phyloP scores from a whole-genome alignment of 140 eudicot species.

The Oenanthe javanica region DNA sequence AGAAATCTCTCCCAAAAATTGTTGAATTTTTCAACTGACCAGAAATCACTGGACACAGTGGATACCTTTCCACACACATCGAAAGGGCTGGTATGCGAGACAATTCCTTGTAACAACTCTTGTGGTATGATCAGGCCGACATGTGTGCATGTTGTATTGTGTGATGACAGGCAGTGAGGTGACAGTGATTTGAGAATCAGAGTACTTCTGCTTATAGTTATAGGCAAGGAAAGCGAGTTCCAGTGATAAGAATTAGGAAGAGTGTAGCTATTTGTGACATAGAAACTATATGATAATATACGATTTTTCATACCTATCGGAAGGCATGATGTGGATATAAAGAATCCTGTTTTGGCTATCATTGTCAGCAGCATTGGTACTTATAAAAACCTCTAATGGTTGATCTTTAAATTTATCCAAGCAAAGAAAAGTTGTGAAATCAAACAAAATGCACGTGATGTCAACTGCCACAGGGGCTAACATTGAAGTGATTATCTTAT shows the following conservation, averaged over 20 bases:
- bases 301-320: not conserved
- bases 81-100: not conserved
- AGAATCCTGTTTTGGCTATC: not conserved
- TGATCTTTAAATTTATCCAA: not conserved
- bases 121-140: not conserved
- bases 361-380: not conserved
- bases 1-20: not conserved
- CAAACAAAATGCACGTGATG: not conserved
- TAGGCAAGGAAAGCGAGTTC: not conserved
- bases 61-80: not conserved
- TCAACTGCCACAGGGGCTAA: not conserved
- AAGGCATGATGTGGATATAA: not conserved
- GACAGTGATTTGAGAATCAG: not conserved
- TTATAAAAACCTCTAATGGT: not conserved
- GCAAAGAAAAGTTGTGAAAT: not conserved
- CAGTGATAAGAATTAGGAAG: not conserved
- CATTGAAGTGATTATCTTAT: not conserved
- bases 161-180: not conserved
- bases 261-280: not conserved
- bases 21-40: not conserved
- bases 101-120: not conserved
- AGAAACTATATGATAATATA: not conserved
- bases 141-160: not conserved
- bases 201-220: not conserved
- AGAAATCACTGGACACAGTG: not conserved